Base-by-base conservation (phyloP, 2,329 filamentous ascomycete genomes). In the Arthrobotrys entomopaga region DNA sequence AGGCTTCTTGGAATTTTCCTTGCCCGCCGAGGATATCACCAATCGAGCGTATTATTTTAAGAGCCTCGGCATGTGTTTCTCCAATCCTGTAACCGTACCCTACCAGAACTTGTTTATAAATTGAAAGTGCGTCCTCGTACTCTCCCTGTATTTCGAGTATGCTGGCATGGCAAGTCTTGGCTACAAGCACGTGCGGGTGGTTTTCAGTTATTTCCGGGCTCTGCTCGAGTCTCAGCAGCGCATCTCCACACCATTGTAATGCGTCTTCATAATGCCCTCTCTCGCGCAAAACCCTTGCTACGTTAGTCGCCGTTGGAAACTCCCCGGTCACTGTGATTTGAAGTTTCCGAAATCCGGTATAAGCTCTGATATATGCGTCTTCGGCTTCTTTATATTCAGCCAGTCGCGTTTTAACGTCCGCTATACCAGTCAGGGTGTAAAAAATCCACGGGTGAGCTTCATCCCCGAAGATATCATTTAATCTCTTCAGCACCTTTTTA, bases 401-500 rank as follows among this genome's bases (percentile, higher is more conserved):
- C 22, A 42, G 29, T 6, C 43, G 29, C 64, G 52, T 59, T 22
- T 29, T 20, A 19, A 8, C 20, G 29, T 66, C 53, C 19, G 43
- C 64, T 16, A 59, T 59, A 3, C 43, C 15, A 10, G 19, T 15
- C 5, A 52, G 2, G 1, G 48, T 66, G 15, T n/a, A 15, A n/a
- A 59, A 29, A 19, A 59, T 53, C 53, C 54, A 66, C 26, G 15
- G 53, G 20, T 66, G 64, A 15, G 58, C 43, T 24, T 66, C 54
- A 3, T 40, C 53, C 4, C 43, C 43, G 52, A 66, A 66, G 11
- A 66, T 59, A 22, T 4, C n/a, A 5, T 52, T 16, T 4, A 66
- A 38, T 15, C 56, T 48, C 20, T 59, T 34, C 22, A 59, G 15
- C 1, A 59, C 1, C 7, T 29, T 26, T 13, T 22, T 11, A 22